These are phyloP conservation scores for Trichoderma koningiopsis DNA, from an alignment of 2,329 filamentous ascomycete genomes.

Conservation along the genomic window DNA sequence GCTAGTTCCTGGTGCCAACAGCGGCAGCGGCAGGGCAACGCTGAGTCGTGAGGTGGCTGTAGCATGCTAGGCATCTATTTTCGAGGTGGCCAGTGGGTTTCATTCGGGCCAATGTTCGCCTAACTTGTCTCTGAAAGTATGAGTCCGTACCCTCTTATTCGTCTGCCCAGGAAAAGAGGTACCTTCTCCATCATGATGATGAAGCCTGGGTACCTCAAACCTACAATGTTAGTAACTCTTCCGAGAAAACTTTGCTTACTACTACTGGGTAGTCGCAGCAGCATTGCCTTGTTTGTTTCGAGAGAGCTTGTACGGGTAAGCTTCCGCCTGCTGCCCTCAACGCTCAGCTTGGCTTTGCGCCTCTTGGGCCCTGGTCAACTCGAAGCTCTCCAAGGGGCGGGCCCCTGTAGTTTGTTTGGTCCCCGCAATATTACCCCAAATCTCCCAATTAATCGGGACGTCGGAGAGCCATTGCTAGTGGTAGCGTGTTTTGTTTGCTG, in stretches of 20 bases:
- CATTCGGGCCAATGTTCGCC: neutral
- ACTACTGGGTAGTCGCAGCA: neutral
- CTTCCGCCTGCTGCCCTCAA: constrained; percentile 1
- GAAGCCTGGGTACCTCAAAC: neutral
- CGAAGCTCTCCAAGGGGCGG: neutral
- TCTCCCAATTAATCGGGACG: constrained; percentile 23
- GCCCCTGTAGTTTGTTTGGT: neutral
- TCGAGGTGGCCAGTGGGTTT: neutral
- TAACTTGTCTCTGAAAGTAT: neutral
- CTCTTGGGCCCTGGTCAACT: neutral
- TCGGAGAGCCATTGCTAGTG: neutral
- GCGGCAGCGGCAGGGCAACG: constrained; percentile 3
- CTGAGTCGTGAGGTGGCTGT: neutral
- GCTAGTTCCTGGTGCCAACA: constrained; percentile 3
- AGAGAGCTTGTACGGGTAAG: constrained; percentile 5
- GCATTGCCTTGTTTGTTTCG: no score
- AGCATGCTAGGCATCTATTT: neutral
- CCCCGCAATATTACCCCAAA: constrained; percentile 22
- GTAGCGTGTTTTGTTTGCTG: constrained; percentile 6
- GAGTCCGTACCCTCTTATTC: neutral
- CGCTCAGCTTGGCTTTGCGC: neutral
- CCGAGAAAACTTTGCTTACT: neutral
- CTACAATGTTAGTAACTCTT: neutral
- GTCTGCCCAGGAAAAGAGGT: neutral
- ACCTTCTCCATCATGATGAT: neutral